Percentiles rank a stretch among this genome's conserved stretches.
Evolutionary conservation across 2,329 filamentous ascomycete genomes (phyloP).

Genomic region (Mycocentrospora acerina): DNA sequence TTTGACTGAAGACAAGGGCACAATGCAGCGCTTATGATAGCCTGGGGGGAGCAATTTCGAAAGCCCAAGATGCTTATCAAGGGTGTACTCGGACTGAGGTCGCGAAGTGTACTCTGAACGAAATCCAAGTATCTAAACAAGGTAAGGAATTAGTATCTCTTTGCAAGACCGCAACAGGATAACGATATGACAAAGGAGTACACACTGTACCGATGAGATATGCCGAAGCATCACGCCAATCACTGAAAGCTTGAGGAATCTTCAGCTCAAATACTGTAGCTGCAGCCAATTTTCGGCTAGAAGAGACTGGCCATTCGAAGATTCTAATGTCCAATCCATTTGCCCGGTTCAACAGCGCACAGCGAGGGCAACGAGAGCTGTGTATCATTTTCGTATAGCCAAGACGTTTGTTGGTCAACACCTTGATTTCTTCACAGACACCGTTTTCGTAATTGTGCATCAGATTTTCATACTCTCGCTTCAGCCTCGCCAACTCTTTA

Average conservation of each 20-base stretch:
- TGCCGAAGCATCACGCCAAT: slow-evolving; percentile 54
- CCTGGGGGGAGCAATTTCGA: slow-evolving; percentile 1
- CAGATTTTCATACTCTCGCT: slow-evolving; percentile 13
- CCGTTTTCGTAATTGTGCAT: slow-evolving; percentile 10
- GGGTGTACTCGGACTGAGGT: slow-evolving; percentile 8
- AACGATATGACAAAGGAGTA: too few relatives aligned
- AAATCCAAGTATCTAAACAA: too few relatives aligned
- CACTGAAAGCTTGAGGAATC: slow-evolving; percentile 43
- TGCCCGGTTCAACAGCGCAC: slow-evolving; percentile 36
- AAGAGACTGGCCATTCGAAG: slow-evolving; percentile 60
- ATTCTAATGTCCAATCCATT: slow-evolving; percentile 47
- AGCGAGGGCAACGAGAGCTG: slow-evolving; percentile 27
- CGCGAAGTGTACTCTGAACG: fast-evolving
- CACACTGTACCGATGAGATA: slow-evolving; percentile 49
- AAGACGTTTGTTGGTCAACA: slow-evolving; percentile 3
- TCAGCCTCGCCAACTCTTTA: slow-evolving; percentile 17
- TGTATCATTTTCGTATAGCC: slow-evolving; percentile 11
- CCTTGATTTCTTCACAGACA: too few relatives aligned
- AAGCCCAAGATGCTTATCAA: slow-evolving; percentile 15
- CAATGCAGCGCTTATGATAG: slow-evolving; percentile 22
- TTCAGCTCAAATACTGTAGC: slow-evolving; percentile 57
- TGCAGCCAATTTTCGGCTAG: slow-evolving; percentile 33
- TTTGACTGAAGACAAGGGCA: slow-evolving; percentile 42
- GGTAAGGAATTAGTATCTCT: too few relatives aligned
- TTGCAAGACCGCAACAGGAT: too few relatives aligned